Evolutionary conservation across 2,329 filamentous ascomycete species (phyloP).

Genomic region (Alternaria metachromatica): DNA sequence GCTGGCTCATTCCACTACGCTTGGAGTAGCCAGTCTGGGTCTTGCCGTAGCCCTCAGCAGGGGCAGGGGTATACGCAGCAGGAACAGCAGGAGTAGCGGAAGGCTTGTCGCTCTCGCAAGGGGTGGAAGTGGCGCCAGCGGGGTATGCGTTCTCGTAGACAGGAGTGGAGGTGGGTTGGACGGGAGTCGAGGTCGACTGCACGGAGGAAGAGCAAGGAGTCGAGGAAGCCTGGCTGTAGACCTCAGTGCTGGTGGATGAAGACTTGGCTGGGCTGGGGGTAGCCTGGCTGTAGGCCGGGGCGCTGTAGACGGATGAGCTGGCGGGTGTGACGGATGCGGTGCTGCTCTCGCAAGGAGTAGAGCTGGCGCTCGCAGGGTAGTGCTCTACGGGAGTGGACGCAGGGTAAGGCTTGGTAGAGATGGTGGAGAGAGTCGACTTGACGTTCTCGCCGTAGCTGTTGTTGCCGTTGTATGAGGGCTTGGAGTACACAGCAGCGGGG

Average conservation of each 20-base stretch:
- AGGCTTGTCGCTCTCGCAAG: constrained; percentile 17
- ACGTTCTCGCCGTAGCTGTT: background rate
- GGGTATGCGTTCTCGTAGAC: constrained; percentile 6
- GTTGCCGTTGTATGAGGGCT: constrained; percentile 4
- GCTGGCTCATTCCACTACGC: constrained; percentile 31
- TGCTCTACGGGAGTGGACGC: background rate
- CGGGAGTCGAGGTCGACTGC: background rate
- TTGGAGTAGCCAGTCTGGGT: constrained; percentile 22
- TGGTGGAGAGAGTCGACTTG: constrained; percentile 3
- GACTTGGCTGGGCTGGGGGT: background rate
- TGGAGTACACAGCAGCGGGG: constrained; percentile 2
- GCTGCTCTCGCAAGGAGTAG: constrained; percentile 5
- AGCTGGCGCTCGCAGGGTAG: background rate
- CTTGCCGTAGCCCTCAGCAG: constrained; percentile 3
- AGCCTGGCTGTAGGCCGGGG: background rate
- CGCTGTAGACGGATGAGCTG: background rate
- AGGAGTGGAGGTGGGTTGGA: constrained; percentile 1
- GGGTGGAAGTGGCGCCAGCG: constrained; percentile 13
- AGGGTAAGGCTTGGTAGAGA: constrained; percentile 1
- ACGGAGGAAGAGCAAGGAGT: constrained; percentile 1
- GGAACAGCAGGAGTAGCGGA: constrained; percentile 5
- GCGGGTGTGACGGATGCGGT: background rate
- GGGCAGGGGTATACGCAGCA: background rate
- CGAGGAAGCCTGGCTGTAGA: background rate
- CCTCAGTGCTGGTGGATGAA: background rate